phyloP scores from a whole-genome alignment of 768 basidiomycete species.

The Collybiopsis confluens region DNA sequence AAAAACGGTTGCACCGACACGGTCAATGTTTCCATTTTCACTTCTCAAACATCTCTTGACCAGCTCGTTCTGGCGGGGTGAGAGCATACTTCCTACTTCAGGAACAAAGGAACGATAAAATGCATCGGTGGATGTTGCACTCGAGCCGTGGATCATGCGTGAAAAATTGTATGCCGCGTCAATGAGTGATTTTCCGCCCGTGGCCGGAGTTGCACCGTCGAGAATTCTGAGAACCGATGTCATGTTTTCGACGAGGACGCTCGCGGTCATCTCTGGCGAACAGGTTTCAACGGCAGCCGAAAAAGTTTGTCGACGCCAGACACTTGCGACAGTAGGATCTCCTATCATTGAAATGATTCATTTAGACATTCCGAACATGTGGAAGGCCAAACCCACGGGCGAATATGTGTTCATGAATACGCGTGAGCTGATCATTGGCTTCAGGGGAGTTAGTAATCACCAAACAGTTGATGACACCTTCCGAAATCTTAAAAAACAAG shows the following conservation, averaged over 20 bases:
- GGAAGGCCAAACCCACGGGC: constrained; percentile 51
- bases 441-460: constrained; percentile 84
- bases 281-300: constrained; percentile 79
- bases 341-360: constrained; percentile 36
- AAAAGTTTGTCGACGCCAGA: constrained; percentile 89
- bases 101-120: constrained; percentile 88
- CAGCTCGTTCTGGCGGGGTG: constrained; percentile 77
- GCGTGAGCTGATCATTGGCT: constrained; percentile 77
- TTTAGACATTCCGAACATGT: not conserved
- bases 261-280: constrained; percentile 63
- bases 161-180: constrained; percentile 76
- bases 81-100: constrained; percentile 71
- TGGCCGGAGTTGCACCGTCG: constrained; percentile 33
- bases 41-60: constrained; percentile 77
- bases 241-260: constrained; percentile 69
- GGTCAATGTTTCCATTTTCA: constrained; percentile 68
- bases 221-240: constrained; percentile 60
- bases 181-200: constrained; percentile 54
- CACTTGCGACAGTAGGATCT: constrained; percentile 82
- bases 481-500: constrained; percentile 45
- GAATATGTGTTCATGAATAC: constrained; percentile 87
- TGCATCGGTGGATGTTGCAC: constrained; percentile 57
- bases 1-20: constrained; percentile 82
- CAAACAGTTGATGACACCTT: constrained; percentile 80
- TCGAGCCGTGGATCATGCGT: constrained; percentile 79